Conservation (phyloP, 1,284 basidiomycete species). For the Flammula alnicola region DNA sequence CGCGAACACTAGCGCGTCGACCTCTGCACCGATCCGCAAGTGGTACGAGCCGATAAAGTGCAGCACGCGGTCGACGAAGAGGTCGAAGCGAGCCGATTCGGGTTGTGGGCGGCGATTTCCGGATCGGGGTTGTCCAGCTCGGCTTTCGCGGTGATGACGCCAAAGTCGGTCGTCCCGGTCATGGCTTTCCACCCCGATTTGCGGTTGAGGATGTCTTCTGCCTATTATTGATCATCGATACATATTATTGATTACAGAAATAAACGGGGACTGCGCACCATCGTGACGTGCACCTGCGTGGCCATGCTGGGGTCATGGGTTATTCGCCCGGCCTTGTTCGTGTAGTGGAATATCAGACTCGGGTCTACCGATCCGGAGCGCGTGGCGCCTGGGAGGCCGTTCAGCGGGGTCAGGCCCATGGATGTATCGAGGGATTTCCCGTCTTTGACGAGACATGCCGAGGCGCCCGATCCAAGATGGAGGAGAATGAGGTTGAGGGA, state of each 20-base stretch:
- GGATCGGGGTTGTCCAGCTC: slow-evolving; percentile 31
- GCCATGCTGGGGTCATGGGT: slow-evolving; percentile 52
- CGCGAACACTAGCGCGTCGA: slow-evolving; percentile 84
- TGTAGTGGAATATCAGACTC: slow-evolving; percentile 86
- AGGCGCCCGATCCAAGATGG: slow-evolving; percentile 87
- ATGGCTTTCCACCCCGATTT: slow-evolving; percentile 75
- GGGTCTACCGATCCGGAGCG: slow-evolving; percentile 84
- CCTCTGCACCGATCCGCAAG: slow-evolving; percentile 64
- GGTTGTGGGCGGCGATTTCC: slow-evolving; percentile 28
- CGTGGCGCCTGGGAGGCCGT: slow-evolving; percentile 86
- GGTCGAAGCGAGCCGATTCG: slow-evolving; percentile 67
- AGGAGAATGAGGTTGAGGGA: slow-evolving; percentile 73
- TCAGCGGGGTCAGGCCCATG: slow-evolving; percentile 82
- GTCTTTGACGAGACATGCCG: slow-evolving; percentile 71
- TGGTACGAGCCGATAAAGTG: slow-evolving; percentile 77
- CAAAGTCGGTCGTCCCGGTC: slow-evolving; percentile 81
- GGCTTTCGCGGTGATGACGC: slow-evolving; percentile 55
- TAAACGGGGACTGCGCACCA: slow-evolving; percentile 32
- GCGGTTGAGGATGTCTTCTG: slow-evolving; percentile 82
- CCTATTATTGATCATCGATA: slow-evolving; percentile 37
- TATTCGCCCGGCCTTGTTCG: slow-evolving; percentile 60
- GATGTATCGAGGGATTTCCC: slow-evolving; percentile 82
- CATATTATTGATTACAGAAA: not conserved
- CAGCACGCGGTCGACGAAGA: slow-evolving; percentile 78
- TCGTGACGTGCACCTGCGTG: slow-evolving; percentile 68